Evolutionary conservation across 805 yeast species (phyloP).

Genomic region (Wickerhamomyces subpelliculosus): DNA sequence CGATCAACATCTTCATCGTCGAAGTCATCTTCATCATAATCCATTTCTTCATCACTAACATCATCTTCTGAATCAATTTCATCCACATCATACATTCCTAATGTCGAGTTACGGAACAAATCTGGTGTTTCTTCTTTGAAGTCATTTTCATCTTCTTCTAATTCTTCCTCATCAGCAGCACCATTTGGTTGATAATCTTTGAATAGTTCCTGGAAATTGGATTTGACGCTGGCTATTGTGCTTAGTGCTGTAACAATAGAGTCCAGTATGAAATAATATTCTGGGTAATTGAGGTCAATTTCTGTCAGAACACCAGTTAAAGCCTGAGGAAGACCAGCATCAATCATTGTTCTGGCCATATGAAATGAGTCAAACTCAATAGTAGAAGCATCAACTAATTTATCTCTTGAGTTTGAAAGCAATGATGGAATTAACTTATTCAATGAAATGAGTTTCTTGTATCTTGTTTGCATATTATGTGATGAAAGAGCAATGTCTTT

Average conservation of each 20-base stretch:
- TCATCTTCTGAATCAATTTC: slow-evolving; percentile 62
- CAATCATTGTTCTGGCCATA: slow-evolving; percentile 60
- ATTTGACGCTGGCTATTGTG: slow-evolving; percentile 47
- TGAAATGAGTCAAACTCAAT: slow-evolving; percentile 55
- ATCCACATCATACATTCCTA: slow-evolving; percentile 89
- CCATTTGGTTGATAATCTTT: slow-evolving; percentile 33
- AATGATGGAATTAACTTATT: slow-evolving; percentile 15
- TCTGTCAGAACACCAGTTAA: slow-evolving; percentile 55
- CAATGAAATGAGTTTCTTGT: slow-evolving; percentile 44
- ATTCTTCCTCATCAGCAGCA: slow-evolving; percentile 49
- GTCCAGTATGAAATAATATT: slow-evolving; percentile 51
- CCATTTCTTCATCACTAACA: slow-evolving; percentile 45
- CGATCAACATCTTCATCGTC: slow-evolving; percentile 31
- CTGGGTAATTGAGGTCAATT: slow-evolving; percentile 70
- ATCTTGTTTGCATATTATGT: slow-evolving; percentile 35
- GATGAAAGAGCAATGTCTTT: slow-evolving; percentile 39
- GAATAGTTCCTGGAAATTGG: slow-evolving; percentile 50
- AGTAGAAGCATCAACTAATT: slow-evolving; percentile 22
- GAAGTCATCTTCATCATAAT: slow-evolving; percentile 36
- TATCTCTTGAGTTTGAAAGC: slow-evolving; percentile 16
- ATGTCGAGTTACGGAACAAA: slow-evolving; percentile 77
- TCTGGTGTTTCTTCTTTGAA: slow-evolving; percentile 68
- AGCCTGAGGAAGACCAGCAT: slow-evolving; percentile 51
- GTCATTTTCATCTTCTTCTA: slow-evolving; percentile 51
- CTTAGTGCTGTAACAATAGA: slow-evolving; percentile 54